phyloP scores from a whole-genome alignment of 352 stramenopile species.

The Pythium myriotylum region DNA sequence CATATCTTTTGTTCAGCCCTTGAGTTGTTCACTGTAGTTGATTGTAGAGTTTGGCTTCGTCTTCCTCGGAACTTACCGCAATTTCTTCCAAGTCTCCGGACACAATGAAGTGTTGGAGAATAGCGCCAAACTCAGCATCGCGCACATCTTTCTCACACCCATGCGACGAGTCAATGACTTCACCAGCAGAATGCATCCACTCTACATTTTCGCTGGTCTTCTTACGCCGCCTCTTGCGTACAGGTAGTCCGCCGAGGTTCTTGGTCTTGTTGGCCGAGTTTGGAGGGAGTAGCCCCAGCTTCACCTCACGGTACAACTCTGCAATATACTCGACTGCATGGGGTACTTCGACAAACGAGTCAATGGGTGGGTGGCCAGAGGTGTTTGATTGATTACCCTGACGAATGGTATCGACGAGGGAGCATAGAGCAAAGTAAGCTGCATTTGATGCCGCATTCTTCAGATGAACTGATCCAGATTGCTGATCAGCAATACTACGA shows the following conservation, averaged over 20 bases:
- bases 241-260: neutral
- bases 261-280: neutral
- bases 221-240: neutral
- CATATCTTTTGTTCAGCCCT: neutral
- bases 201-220: neutral
- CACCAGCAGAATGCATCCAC: too few species aligned
- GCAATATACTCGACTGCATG: conserved; percentile 39
- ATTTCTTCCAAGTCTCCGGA: conserved; percentile 30
- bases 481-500: neutral
- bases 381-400: neutral
- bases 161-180: too few species aligned
- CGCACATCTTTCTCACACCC: conserved; percentile 17
- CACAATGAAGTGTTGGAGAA: conserved; percentile 37
- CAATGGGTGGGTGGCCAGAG: conserved; percentile 26
- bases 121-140: conserved; percentile 44
- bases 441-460: conserved; percentile 15
- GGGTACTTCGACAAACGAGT: conserved; percentile 35
- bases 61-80: conserved; percentile 38
- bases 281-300: conserved; percentile 8
- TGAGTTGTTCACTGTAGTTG: conserved; percentile 19
- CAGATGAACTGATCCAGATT: neutral
- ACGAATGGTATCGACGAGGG: conserved; percentile 36
- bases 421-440: conserved; percentile 53
- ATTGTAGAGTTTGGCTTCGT: conserved; percentile 25
- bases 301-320: conserved; percentile 39